Evolutionary conservation across 768 basidiomycete species (phyloP), one percentile per base, ranked within the genome.

Genomic region (Nidula microcarpa): DNA sequence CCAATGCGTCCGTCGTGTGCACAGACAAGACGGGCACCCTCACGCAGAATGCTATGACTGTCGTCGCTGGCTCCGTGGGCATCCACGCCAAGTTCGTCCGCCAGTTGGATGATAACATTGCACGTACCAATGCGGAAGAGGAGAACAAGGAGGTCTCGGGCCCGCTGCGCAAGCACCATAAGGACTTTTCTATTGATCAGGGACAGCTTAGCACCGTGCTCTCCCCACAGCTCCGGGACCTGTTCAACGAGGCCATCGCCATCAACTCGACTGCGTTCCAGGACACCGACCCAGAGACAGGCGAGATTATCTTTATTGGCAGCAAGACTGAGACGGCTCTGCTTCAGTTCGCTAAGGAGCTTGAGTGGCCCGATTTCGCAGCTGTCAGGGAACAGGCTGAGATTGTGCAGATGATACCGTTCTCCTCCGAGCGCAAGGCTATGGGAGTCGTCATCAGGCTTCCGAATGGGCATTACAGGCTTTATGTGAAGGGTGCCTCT

Each of bases 11-110:
- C 17, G 94, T 98, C 54, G 83, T 98, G 3, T 94, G 93, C 71
- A 95, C 94, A 11, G 94, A 95, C 77, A 95, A 96, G 74, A 96
- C 94, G 1, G 96, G 96, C 36, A 98, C 96, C 7, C 85, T 99
- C 18, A 99, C 97, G 0, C 88, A 92, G 65, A 98, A 98, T 72
- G 74, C 74, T 59, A 99, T 99, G 97, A 85, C 88, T 8, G 91
- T 98, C 57, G 97, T 99, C 49, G 95, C 96, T 17, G 95, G 95
- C 37, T 94, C 94, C 9, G 75, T 98, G 48, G 97, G 97, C 23
- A 84, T 98, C 48, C 87, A 95, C 61, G 92, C 87, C 63, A 98
- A 98, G 71, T 98, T 98, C 58, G 96, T 95, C 11, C 83, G 83
- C 17, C 75, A 78, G 8, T 81, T 97, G 30, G 76, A 84, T 54